Percentiles rank a stretch among this genome's conserved stretches.
These are phyloP conservation scores for Vigna hirtella DNA, from an alignment of 306 rosid genomes.

Conservation along the genomic window DNA sequence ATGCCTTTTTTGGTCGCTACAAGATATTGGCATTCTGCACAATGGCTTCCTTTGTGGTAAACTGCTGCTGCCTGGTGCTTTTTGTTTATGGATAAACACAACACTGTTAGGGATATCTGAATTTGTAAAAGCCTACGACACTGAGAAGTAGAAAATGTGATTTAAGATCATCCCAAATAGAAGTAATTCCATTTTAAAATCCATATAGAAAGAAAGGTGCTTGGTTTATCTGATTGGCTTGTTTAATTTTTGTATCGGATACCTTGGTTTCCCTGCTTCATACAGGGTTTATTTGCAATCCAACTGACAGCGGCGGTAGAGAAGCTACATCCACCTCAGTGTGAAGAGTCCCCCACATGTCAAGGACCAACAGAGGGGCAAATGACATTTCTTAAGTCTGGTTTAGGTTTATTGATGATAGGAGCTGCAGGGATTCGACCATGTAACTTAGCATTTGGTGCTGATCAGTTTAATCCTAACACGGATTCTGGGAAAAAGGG, in stretches of 20 bases:
- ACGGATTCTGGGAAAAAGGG: constrained; percentile 83
- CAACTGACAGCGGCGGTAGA: constrained; percentile 80
- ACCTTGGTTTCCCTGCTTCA: constrained; percentile 35
- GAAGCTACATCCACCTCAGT: constrained; percentile 72
- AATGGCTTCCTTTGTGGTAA: constrained; percentile 70
- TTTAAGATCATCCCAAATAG: constrained; percentile 13
- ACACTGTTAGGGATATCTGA: constrained; percentile 26
- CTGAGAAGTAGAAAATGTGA: constrained; percentile 21
- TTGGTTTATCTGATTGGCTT: not conserved
- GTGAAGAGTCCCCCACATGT: constrained; percentile 56
- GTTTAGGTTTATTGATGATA: constrained; percentile 61
- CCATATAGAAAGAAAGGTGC: constrained; percentile 4
- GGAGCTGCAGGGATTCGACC: constrained; percentile 88
- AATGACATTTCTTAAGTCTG: constrained; percentile 60
- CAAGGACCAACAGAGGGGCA: constrained; percentile 73
- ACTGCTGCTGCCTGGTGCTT: constrained; percentile 8
- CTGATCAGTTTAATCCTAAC: constrained; percentile 79
- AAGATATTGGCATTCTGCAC: constrained; percentile 69
- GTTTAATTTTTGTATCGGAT: constrained; percentile 34
- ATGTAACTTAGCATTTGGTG: constrained; percentile 88
- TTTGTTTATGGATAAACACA: constrained; percentile 24
- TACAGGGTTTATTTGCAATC: constrained; percentile 77
- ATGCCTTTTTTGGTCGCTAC: constrained; percentile 72
- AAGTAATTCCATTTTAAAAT: constrained; percentile 23
- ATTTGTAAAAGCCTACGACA: constrained; percentile 18